Evolutionary conservation across 2,329 filamentous ascomycete genomes (phyloP), one percentile per base, ranked within the genome.

Genomic region (Pseudocercospora pini-densiflorae): DNA sequence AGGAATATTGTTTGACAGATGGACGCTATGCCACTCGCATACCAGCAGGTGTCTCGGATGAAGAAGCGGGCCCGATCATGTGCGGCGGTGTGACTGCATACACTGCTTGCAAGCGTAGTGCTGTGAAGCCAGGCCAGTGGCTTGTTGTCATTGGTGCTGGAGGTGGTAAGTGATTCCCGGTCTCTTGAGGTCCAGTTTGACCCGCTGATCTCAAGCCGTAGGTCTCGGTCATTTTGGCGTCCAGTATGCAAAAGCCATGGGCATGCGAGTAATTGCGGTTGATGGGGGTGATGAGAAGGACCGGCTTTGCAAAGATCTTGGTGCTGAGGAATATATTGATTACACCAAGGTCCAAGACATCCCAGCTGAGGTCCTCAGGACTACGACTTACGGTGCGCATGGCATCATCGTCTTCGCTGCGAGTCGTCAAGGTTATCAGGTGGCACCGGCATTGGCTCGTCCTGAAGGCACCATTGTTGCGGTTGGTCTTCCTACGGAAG

Each of bases 1-100:
- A 79, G 63, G 75, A 80, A 61, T 79, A 79, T 59, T 72, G 70
- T 49, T 47, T 79, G 43, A 77, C 76, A 10, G 76, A 77, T 60
- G 77, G 74, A 7, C 70, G 72, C 60, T 79, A 79, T 64, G 75
- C 77, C 43, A 78, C 77, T 14, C 62, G 67, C 24, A 67, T 80
- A n/a, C 78, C 78, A 9, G 76, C 78, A 4, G 76, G 77, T n/a
- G 77, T 79, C 1, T 61, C 61, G 0, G 77, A 78, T 59, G 78
- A 79, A 67, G 76, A 79, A 60, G 77, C 78, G 21, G 78, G 77
- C 0, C 78, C 78, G 1, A 78, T 79, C 64, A 77, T 80, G 74
- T 80, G 78, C 24, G 59, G 59, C 55, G 78, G 77, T 49, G 77
- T 79, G n/a, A 79, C 77, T 43, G 74, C 71, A 0, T 78, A 78